Conservation (phyloP, 805 yeast genomes). For the Torulaspora quercuum region DNA sequence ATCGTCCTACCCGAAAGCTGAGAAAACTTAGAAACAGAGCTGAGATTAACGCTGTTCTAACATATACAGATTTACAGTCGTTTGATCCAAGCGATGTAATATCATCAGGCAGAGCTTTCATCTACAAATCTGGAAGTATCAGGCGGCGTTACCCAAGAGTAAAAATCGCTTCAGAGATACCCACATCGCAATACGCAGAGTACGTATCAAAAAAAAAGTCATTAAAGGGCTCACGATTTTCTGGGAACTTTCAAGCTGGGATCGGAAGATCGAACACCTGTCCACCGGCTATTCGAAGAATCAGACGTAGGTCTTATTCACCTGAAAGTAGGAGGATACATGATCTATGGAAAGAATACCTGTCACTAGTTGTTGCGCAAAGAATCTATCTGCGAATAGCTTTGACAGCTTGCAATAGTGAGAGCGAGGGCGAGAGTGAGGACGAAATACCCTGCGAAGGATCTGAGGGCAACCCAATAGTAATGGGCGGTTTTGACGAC, state of each 20-base stretch:
- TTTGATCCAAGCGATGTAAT: slow-evolving; percentile 16
- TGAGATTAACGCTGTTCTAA: slow-evolving; percentile 24
- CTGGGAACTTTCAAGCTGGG: neutral
- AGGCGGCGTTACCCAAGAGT: slow-evolving; percentile 6
- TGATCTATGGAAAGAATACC: slow-evolving; percentile 36
- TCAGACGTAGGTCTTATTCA: slow-evolving; percentile 11
- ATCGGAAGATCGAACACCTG: slow-evolving; percentile 17
- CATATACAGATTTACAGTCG: slow-evolving; percentile 20
- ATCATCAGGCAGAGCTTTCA: slow-evolving; percentile 4
- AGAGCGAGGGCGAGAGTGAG: no score
- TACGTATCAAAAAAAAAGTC: slow-evolving; percentile 6
- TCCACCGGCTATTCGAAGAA: slow-evolving; percentile 15
- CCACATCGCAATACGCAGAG: slow-evolving; percentile 7
- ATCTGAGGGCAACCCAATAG: no score
- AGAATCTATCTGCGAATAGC: slow-evolving; percentile 35
- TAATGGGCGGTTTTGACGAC: no score
- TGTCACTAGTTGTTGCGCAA: slow-evolving; percentile 33
- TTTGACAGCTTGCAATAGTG: no score
- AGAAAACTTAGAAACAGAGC: slow-evolving; percentile 16
- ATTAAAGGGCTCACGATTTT: slow-evolving; percentile 7
- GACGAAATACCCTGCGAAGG: no score
- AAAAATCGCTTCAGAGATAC: slow-evolving; percentile 6
- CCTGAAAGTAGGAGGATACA: slow-evolving; percentile 12
- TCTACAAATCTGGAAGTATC: slow-evolving; percentile 8
- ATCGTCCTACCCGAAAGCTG: neutral